phyloP scores from a whole-genome alignment of 495 filamentous ascomycete species.

The Haplographium delicatum region DNA sequence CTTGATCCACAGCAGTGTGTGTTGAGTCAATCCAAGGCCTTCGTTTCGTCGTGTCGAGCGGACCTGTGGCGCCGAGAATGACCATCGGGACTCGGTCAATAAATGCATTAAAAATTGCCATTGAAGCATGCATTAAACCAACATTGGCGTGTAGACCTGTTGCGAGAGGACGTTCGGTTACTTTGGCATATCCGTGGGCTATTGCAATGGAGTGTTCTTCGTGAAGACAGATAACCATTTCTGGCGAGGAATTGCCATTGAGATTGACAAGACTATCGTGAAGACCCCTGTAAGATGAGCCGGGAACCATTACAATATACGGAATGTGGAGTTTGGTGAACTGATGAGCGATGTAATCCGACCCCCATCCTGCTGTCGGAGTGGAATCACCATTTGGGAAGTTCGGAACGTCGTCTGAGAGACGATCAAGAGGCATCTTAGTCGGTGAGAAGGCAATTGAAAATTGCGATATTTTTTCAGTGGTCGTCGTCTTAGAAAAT shows the following conservation, averaged over 20 bases:
- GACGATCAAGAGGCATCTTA: too few relatives aligned
- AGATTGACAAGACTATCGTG: constrained; percentile 23
- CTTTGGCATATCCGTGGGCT: constrained; percentile 24
- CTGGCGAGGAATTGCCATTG: constrained; percentile 14
- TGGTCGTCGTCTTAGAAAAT: too few relatives aligned
- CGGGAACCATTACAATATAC: too few relatives aligned
- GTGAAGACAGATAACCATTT: constrained; percentile 22
- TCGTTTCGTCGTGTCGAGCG: constrained; percentile 14
- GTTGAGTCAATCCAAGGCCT: constrained; percentile 23
- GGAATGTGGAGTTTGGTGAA: too few relatives aligned
- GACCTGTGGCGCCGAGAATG: constrained; percentile 21
- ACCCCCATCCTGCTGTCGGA: too few relatives aligned
- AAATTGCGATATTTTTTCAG: too few relatives aligned
- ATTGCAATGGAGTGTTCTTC: constrained; percentile 24
- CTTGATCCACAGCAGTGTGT: constrained; percentile 19
- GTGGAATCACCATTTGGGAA: too few relatives aligned
- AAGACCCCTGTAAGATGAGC: constrained; percentile 17
- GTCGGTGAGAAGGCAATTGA: too few relatives aligned
- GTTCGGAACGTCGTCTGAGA: too few relatives aligned
- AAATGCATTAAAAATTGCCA: constrained; percentile 24
- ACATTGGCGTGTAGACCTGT: constrained; percentile 23
- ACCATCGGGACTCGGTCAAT: constrained; percentile 17
- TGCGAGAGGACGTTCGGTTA: constrained; percentile 19
- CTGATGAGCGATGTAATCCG: too few relatives aligned
- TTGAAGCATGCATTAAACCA: constrained; percentile 18